These are phyloP conservation scores for Erysiphe pisi DNA, from an alignment of 2,329 filamentous ascomycete species.

Conservation along the genomic window DNA sequence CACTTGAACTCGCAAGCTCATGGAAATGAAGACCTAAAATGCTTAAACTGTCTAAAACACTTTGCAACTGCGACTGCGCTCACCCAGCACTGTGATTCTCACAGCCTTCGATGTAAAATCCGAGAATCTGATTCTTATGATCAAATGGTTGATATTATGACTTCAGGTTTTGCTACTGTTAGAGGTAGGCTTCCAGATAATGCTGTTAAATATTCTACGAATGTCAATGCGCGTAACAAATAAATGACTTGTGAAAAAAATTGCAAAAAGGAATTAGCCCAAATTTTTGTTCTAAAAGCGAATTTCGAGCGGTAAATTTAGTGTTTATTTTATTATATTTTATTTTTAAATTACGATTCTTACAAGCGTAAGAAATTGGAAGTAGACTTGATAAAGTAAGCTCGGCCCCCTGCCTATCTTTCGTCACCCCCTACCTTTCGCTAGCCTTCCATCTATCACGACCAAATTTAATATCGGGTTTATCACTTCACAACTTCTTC, in stretches of 20 bases:
- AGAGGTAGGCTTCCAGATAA: slow-evolving; percentile 36
- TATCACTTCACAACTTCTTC: not conserved
- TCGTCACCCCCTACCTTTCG: too few species aligned
- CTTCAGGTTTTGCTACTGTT: slow-evolving; percentile 36
- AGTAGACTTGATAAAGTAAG: not conserved
- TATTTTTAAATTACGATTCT: too few species aligned
- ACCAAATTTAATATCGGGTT: not conserved
- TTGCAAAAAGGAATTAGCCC: too few species aligned
- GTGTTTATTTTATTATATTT: too few species aligned
- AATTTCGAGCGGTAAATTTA: too few species aligned
- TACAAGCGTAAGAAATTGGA: too few species aligned
- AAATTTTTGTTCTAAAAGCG: too few species aligned
- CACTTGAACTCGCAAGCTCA: slow-evolving; percentile 44
- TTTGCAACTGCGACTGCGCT: slow-evolving; percentile 41
- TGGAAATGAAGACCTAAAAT: slow-evolving; percentile 37
- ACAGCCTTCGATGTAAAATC: slow-evolving; percentile 40
- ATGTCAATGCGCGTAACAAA: too few species aligned
- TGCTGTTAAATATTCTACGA: slow-evolving; percentile 36
- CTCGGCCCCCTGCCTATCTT: too few species aligned
- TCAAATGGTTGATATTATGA: slow-evolving; percentile 39
- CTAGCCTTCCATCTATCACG: not conserved
- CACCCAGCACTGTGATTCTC: slow-evolving; percentile 43
- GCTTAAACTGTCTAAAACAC: slow-evolving; percentile 41
- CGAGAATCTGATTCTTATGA: slow-evolving; percentile 39
- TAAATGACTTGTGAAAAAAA: too few species aligned